Conservation (phyloP, 2,329 filamentous ascomycete species). For the Fusarium tricinctum region DNA sequence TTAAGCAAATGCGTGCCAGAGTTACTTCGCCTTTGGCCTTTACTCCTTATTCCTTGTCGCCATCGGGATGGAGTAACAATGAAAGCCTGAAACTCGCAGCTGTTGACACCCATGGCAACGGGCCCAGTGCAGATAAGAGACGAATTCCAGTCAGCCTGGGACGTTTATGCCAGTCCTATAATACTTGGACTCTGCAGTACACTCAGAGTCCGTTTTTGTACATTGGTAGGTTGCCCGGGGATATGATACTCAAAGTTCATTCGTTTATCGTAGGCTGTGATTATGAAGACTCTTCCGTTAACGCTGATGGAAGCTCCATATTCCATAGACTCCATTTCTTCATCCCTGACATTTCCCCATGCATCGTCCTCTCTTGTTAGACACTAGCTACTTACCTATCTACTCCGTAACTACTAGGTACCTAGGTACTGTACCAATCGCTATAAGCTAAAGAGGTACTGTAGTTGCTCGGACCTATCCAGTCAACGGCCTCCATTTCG, state of each 20-base stretch:
- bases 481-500: constrained; percentile 9
- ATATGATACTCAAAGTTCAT: constrained; percentile 36
- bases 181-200: constrained; percentile 11
- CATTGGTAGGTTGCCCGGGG: constrained; percentile 44
- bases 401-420: too few species aligned
- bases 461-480: constrained; percentile 13
- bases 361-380: constrained; percentile 8
- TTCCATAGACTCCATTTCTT: constrained; percentile 19
- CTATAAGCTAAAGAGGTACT: not conserved
- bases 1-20: not conserved
- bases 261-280: not conserved
- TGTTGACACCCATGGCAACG: constrained; percentile 30
- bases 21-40: not conserved
- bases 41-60: constrained; percentile 16
- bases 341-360: constrained; percentile 21
- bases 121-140: constrained; percentile 18
- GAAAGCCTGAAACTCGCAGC: constrained; percentile 35
- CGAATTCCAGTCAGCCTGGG: constrained; percentile 47
- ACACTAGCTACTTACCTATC: constrained; percentile 24
- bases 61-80: constrained; percentile 22
- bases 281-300: constrained; percentile 27
- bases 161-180: constrained; percentile 16
- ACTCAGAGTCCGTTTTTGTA: constrained; percentile 23
- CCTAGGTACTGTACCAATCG: constrained; percentile 13
- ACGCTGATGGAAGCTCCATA: constrained; percentile 1